These are phyloP conservation scores for Penicillium roqueforti DNA, from an alignment of 495 filamentous ascomycete species.

Conservation along the genomic window DNA sequence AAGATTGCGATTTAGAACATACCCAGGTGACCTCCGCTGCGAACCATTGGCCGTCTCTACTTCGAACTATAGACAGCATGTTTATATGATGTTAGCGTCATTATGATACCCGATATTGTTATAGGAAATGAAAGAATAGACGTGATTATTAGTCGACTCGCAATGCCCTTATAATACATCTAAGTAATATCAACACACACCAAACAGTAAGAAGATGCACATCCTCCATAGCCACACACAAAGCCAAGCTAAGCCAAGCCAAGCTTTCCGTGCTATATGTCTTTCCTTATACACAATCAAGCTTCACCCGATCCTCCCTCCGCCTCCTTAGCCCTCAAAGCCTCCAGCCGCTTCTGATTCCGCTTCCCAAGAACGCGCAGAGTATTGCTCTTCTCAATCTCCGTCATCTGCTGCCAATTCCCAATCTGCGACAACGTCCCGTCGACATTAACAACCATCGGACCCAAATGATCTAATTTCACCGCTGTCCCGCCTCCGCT, in stretches of 20 bases:
- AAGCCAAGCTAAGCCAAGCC: background rate
- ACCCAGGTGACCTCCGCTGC: background rate
- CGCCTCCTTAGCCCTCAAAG: slow-evolving; percentile 38
- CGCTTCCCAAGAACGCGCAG: slow-evolving; percentile 58
- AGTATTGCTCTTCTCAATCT: slow-evolving; percentile 57
- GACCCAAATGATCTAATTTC: slow-evolving; percentile 56
- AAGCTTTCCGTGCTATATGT: background rate
- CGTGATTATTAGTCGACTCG: background rate
- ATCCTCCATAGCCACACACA: background rate
- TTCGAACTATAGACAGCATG: background rate
- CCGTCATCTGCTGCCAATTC: slow-evolving; percentile 66
- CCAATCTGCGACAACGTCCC: slow-evolving; percentile 60
- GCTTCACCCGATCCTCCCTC: slow-evolving; percentile 2
- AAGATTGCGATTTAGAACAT: slow-evolving; percentile 2
- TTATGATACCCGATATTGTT: slow-evolving; percentile 1
- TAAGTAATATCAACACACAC: background rate
- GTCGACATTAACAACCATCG: slow-evolving; percentile 64
- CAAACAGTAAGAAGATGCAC: background rate
- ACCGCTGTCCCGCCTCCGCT: slow-evolving; percentile 43
- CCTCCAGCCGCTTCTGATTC: slow-evolving; percentile 58
- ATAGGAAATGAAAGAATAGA: background rate
- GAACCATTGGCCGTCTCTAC: background rate
- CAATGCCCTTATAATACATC: background rate
- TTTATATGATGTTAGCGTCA: background rate
- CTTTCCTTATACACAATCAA: background rate